A percentile compares a stretch with the other conserved stretches of the same genome.
These are phyloP conservation scores for Botrytis medusae DNA, from an alignment of 2,329 filamentous ascomycete species.

Conservation along the genomic window DNA sequence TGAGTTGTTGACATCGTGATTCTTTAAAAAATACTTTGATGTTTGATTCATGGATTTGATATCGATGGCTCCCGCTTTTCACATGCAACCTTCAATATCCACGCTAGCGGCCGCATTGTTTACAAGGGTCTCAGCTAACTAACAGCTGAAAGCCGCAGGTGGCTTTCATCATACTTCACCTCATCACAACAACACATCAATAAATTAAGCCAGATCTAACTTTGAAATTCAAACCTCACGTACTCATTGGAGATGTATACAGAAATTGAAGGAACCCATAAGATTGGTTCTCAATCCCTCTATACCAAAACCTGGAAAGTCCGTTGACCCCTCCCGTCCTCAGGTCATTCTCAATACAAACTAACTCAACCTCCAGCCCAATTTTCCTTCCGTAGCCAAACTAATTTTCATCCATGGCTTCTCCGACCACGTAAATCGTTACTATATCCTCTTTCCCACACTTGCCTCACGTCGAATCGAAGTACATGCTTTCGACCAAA, in stretches of 20 bases:
- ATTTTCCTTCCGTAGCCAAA: conserved; percentile 56
- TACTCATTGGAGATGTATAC: conserved; percentile 32
- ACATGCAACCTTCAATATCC: conserved; percentile 21
- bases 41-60: neutral
- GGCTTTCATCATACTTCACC: neutral
- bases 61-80: conserved; percentile 13
- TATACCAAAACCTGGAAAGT: conserved; percentile 41
- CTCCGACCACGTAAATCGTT: conserved; percentile 79
- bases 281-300: conserved; percentile 36
- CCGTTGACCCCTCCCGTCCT: conserved; percentile 10
- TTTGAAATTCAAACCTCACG: neutral
- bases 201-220: neutral
- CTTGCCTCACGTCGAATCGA: conserved; percentile 73
- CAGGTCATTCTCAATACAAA: neutral
- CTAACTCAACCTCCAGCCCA: conserved; percentile 32
- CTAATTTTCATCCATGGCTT: conserved; percentile 86
- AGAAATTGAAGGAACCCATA: conserved; percentile 38
- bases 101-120: conserved; percentile 22
- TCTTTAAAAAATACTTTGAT: neutral
- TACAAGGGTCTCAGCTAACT: neutral
- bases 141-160: conserved; percentile 1
- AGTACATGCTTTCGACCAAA: conserved; percentile 78
- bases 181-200: conserved; percentile 1
- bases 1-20: conserved; percentile 9
- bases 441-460: conserved; percentile 70